phyloP scores from a whole-genome alignment of 208 protist genomes.

The Zelonia costaricensis region DNA sequence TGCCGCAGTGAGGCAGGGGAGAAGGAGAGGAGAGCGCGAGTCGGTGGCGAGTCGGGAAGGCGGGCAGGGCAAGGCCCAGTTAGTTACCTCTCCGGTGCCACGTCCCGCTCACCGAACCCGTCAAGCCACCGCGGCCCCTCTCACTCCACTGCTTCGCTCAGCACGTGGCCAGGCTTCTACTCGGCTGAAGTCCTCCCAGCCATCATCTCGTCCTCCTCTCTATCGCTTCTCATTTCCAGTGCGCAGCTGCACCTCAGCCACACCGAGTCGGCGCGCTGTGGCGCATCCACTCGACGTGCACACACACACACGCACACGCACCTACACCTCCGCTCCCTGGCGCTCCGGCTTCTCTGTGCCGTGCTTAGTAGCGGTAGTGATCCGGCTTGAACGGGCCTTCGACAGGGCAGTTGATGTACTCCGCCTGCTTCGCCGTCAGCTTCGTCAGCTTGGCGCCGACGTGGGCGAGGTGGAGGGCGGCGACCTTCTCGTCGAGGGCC shows the following conservation, averaged over 20 bases:
- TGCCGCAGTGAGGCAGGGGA: too few species aligned
- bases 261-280: too few species aligned
- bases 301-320: background rate
- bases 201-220: too few species aligned
- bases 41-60: background rate
- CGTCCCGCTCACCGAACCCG: background rate
- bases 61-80: constrained; percentile 14
- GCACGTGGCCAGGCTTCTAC: too few species aligned
- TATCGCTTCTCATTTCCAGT: too few species aligned
- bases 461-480: constrained; percentile 96
- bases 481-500: constrained; percentile 99
- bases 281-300: too few species aligned
- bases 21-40: background rate
- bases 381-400: constrained; percentile 98
- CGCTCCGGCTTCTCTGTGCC: background rate
- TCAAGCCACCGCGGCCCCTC: too few species aligned
- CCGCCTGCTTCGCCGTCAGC: constrained; percentile 95
- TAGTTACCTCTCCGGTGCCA: constrained; percentile 20
- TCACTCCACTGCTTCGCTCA: too few species aligned
- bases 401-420: constrained; percentile 97
- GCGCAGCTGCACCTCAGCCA: too few species aligned
- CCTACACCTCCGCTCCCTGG: background rate
- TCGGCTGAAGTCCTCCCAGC: too few species aligned
- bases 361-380: constrained; percentile 98
- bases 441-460: constrained; percentile 98